Evolutionary conservation across 805 yeast species (phyloP), one percentile per base, ranked within the genome.

Genomic region (Brettanomyces sp.): DNA sequence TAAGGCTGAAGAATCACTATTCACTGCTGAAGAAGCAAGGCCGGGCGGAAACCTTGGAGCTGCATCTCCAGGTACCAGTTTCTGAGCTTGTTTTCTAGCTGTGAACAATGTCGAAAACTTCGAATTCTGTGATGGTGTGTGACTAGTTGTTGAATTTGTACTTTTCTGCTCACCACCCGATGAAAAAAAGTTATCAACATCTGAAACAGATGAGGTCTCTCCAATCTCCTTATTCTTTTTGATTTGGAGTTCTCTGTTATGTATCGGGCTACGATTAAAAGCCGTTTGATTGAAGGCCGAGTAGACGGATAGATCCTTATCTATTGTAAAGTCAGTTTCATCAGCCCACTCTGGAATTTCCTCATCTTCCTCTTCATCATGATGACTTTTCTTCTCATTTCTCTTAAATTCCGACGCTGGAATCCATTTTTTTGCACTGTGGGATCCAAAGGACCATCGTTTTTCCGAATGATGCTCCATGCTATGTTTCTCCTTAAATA

Each of bases 321-420:
- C 66, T 9, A 56, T 56, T 38, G 59, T 57, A 49, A 62, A 62
- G 44, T 62, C 63, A 2, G 62, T 56, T 37, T 61, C 66, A 18
- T 53, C 57, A 34, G 56, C 49, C 66, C 66, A 62, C 43, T 56
- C 64, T 1, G 66, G 66, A 11, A 42, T 42, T 13, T 52, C 59
- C 18, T 23, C 33, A 25, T 39, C 42, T 12, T 22, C 41, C 4
- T 58, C 61, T 7, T 54, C 57, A 2, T 28, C 30, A 4, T 39
- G 41, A 32, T 32, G n/a, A 11, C n/a, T 32, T 11, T 32, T 32
- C 9, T 49, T 56, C 18, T 33, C 42, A 5, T 47, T 48, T 22
- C 51, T 50, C 2, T 42, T 43, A 3, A 30, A n/a, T 9, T 24
- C 18, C 7, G 11, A 28, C 11, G 32, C 38, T 8, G 38, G 22